Evolutionary conservation across 305 asterid species (phyloP).

Genomic region (Fraxinus nigra): DNA sequence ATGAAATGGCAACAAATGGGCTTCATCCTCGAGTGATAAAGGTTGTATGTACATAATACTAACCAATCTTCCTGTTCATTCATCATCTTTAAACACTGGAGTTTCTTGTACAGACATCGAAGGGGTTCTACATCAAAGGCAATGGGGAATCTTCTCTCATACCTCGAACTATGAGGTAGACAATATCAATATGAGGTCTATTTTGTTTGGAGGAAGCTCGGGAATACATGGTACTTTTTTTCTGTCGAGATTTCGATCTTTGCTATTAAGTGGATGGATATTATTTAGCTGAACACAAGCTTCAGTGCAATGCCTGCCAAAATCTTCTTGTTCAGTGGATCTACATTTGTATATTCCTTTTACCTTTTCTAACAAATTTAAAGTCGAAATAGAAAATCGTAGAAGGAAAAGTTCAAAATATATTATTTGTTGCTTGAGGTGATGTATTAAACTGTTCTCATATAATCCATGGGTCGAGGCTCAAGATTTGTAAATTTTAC

Average conservation of each 20-base stretch:
- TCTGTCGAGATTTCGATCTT: not conserved
- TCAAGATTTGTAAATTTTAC: not conserved
- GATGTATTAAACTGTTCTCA: not conserved
- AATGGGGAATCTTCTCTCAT: not conserved
- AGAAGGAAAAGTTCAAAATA: not conserved
- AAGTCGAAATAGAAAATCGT: not conserved
- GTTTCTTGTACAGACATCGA: conserved; percentile 36
- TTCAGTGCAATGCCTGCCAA: not conserved
- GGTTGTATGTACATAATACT: conserved; percentile 22
- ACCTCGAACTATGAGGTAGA: not conserved
- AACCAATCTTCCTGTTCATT: conserved; percentile 11
- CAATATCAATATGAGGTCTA: not conserved
- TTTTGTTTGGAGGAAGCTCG: not conserved
- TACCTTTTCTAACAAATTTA: not conserved
- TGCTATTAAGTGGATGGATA: not conserved
- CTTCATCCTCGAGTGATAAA: conserved; percentile 5
- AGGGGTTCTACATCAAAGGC: conserved; percentile 9
- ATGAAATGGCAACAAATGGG: conserved; percentile 1
- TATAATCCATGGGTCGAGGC: not conserved
- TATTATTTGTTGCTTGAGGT: not conserved
- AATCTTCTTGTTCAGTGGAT: not conserved
- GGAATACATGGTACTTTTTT: not conserved
- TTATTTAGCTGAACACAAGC: not conserved
- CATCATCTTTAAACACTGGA: conserved; percentile 19
- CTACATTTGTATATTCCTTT: not conserved